These are phyloP conservation scores for Hemileccinum rubropunctum DNA, from an alignment of 768 basidiomycete species.

Conservation along the genomic window DNA sequence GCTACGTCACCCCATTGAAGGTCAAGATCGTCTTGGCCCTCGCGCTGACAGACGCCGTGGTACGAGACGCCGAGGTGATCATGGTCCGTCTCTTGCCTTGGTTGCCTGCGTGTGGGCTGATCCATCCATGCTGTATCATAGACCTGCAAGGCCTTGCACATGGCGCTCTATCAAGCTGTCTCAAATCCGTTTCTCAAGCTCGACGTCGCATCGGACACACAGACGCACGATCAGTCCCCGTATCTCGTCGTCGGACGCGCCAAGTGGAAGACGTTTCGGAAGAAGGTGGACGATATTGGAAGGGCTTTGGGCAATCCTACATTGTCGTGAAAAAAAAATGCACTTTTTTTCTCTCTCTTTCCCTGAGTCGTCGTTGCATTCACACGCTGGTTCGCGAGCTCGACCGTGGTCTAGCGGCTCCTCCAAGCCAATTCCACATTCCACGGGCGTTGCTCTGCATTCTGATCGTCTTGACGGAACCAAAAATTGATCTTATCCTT, in stretches of 20 bases:
- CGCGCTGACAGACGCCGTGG: constrained; percentile 75
- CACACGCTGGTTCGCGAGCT: constrained; percentile 21
- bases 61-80: constrained; percentile 76
- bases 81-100: constrained; percentile 45
- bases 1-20: constrained; percentile 85
- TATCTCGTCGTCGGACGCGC: constrained; percentile 58
- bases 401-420: constrained; percentile 27
- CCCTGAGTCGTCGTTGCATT: neutral
- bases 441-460: constrained; percentile 18
- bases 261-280: constrained; percentile 69
- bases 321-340: constrained; percentile 17
- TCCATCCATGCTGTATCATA: constrained; percentile 26
- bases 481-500: constrained; percentile 63
- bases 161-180: constrained; percentile 79
- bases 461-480: constrained; percentile 35
- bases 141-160: constrained; percentile 88
- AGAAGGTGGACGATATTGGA: constrained; percentile 72
- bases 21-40: constrained; percentile 84
- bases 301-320: constrained; percentile 49
- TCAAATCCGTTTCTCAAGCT: constrained; percentile 85
- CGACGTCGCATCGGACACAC: constrained; percentile 45
- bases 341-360: neutral
- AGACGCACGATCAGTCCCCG: constrained; percentile 48
- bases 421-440: constrained; percentile 17
- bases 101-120: too few relatives aligned